Evolutionary conservation across 2,329 filamentous ascomycete genomes (phyloP).

Genomic region (Phaeomoniella chlamydospora): DNA sequence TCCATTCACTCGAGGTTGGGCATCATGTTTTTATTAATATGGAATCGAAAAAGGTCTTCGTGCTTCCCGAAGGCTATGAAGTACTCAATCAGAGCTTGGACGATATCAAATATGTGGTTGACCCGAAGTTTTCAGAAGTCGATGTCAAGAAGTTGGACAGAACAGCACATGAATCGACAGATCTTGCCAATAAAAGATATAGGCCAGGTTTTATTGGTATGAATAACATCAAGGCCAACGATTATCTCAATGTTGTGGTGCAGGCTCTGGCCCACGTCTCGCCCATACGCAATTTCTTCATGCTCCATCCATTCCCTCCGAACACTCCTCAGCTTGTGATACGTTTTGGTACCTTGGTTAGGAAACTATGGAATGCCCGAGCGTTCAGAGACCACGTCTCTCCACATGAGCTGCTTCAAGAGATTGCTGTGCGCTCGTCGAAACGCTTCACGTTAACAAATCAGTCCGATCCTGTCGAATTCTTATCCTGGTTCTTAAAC

Average conservation of each 20-base stretch:
- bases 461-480: slow-evolving; percentile 92
- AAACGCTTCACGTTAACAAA: slow-evolving; percentile 84
- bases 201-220: slow-evolving; percentile 87
- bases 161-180: slow-evolving; percentile 46
- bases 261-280: slow-evolving; percentile 83
- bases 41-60: slow-evolving; percentile 79
- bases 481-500: slow-evolving; percentile 95
- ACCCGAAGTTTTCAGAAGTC: slow-evolving; percentile 67
- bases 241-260: slow-evolving; percentile 92
- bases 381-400: slow-evolving; percentile 96
- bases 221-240: slow-evolving; percentile 99
- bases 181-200: slow-evolving; percentile 72
- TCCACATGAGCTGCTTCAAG: slow-evolving; percentile 90
- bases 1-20: slow-evolving; percentile 84
- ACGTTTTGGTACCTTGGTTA: slow-evolving; percentile 74
- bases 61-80: slow-evolving; percentile 92
- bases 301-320: slow-evolving; percentile 66
- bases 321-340: slow-evolving; percentile 66
- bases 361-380: slow-evolving; percentile 95
- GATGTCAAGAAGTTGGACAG: slow-evolving; percentile 72
- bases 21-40: slow-evolving; percentile 99
- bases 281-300: slow-evolving; percentile 79
- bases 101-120: slow-evolving; percentile 95
- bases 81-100: slow-evolving; percentile 88
- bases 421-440: slow-evolving; percentile 76